Evolutionary conservation across 2,329 filamentous ascomycete genomes (phyloP), one percentile per base, ranked within the genome.

Genomic region (Nemania sp.): DNA sequence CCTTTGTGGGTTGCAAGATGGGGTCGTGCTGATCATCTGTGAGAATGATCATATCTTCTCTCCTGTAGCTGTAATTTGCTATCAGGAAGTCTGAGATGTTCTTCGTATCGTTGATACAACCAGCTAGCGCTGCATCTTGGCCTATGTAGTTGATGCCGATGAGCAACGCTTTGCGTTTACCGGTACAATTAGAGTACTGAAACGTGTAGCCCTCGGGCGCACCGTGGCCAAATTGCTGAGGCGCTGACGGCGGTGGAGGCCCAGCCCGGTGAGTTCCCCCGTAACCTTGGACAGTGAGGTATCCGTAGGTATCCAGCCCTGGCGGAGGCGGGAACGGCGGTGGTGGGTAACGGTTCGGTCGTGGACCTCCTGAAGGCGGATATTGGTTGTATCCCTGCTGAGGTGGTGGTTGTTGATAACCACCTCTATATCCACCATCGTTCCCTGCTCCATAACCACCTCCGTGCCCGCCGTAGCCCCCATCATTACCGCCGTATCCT

Each of bases 71-170:
- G 66, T 88, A 86, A 55, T 78, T 77, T 68, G 86, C 78, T 61
- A 86, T 84, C 56, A 91, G 73, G 70, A 90, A 91, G 49, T 74
- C 73, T 26, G 86, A 89, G 72, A 91, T 82, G 68, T 91, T 91
- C 73, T 86, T 84, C 28, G 88, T 86, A 69, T 91, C 88, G 72
- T 91, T 91, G 79, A 91, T 90, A 72, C 88, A 91, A 37, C 88
- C 88, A 55, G 84, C 78, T 48, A 91, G 80, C 76, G 90, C 86
- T 43, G 83, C 87, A 19, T 84, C 73, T 67, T 89, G 85, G 47
- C 84, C 83, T 64, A 90, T 87, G 75, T 91, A 91, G 77, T 91
- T 91, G 77, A 91, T 90, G 47, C 88, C 88, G 59, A 91, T 89
- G 51, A 91, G 74, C 51, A 91, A 74, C 6, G 88, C 88, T 75